Conservation (phyloP, 805 yeast species). For the Candida xiaguanensis region DNA sequence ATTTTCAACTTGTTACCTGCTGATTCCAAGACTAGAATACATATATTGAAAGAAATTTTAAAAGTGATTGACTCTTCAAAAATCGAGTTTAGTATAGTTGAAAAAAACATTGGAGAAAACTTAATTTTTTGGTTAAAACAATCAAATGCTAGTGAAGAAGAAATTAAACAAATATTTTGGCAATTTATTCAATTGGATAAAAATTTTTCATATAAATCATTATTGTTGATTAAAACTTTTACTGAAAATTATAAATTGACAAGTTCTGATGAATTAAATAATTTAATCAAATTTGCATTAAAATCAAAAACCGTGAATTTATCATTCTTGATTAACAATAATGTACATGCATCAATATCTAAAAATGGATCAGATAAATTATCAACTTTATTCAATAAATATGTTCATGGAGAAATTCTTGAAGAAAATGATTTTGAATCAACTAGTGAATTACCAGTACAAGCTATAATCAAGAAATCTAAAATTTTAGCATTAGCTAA, state of each 20-base stretch:
- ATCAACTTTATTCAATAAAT: constrained; percentile 26
- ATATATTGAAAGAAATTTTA: constrained; percentile 30
- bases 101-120: constrained; percentile 32
- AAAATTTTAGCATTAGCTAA: constrained; percentile 38
- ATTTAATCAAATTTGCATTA: constrained; percentile 35
- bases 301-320: constrained; percentile 35
- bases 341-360: constrained; percentile 32
- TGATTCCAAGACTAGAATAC: constrained; percentile 27
- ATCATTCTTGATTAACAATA: constrained; percentile 39
- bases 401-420: constrained; percentile 32
- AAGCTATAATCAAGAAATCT: constrained; percentile 29
- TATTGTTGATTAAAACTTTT: constrained; percentile 33
- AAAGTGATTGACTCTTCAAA: constrained; percentile 25
- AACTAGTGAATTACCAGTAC: constrained; percentile 19
- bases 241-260: constrained; percentile 22
- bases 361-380: constrained; percentile 24
- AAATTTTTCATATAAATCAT: constrained; percentile 24
- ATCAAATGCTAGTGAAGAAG: constrained; percentile 27
- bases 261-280: constrained; percentile 21
- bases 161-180: constrained; percentile 34
- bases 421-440: constrained; percentile 14
- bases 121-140: constrained; percentile 33
- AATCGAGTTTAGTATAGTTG: constrained; percentile 30
- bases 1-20: constrained; percentile 40
- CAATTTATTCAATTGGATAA: constrained; percentile 33